Base-by-base conservation (phyloP, 2,329 filamentous ascomycete genomes). In the Penicillium sp. region DNA sequence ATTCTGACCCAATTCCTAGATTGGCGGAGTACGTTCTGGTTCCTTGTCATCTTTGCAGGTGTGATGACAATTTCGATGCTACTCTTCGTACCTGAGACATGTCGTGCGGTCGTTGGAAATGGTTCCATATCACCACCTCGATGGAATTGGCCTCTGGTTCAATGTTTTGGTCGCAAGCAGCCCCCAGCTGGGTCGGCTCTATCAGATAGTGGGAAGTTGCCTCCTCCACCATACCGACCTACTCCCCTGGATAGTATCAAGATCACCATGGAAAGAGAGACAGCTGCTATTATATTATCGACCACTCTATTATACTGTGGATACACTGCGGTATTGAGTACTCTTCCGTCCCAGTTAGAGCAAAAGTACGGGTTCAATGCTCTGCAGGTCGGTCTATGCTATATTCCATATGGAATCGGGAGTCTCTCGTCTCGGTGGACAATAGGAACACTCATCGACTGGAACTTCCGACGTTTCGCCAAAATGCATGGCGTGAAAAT, bases 361-460 rank as follows among this genome's bases (percentile, higher is more conserved):
- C 73, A 46, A 50, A 63, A 23, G 36, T 75, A 75, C 53, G 52
- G 58, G 21, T 72, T 73, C 11, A 60, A 53, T 14, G 26, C 56
- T 4, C 39, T 62, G 23, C 45, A 60, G 39, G 34, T 63, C 18
- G 62, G 62, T n/a, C 52, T 66, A 5, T 62, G 56, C 16, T 65
- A 60, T 24, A 43, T 70, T 24, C 63, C 67, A 1, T 65, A 62
- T 49, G 63, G 61, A n/a, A 34, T 61, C 7, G 67, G 68, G 10
- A 58, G 64, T 21, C 54, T 70, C 19, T 50, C 56, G 31, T 52
- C 59, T 16, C 52, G 66, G n/a, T 58, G 48, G 52, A 54, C 52
- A 2, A 62, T 58, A 23, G 67, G 55, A 11, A 50, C 33, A 18
- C 36, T 58, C 6, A 36, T 51, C 7, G 52, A 60, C 18, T 52